A percentile compares a stretch with the other conserved stretches of the same genome.
Evolutionary conservation across 1,139 yeast species (phyloP).

Genomic region (Eremothecium cymbalariae): DNA sequence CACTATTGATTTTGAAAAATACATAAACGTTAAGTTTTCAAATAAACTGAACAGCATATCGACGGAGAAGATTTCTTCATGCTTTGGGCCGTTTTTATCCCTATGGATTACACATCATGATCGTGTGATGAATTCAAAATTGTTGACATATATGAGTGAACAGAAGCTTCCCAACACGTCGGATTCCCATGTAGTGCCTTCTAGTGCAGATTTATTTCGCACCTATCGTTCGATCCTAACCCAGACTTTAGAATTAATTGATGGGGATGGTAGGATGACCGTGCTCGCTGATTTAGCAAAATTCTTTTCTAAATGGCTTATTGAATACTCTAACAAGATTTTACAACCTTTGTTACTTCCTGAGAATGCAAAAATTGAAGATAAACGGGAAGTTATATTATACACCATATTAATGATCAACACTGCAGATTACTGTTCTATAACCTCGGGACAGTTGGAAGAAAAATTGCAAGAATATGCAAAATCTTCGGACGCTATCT

Average conservation of each 20-base stretch:
- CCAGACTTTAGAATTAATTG: slow-evolving; percentile 62
- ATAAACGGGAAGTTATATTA: slow-evolving; percentile 50
- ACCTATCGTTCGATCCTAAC: slow-evolving; percentile 61
- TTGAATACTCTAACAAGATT: slow-evolving; percentile 54
- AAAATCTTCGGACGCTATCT: slow-evolving; percentile 19
- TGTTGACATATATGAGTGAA: slow-evolving; percentile 49
- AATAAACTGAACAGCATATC: slow-evolving; percentile 33
- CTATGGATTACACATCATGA: slow-evolving; percentile 90
- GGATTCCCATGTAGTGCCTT: slow-evolving; percentile 59
- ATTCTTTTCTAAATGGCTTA: slow-evolving; percentile 60
- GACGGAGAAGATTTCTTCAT: slow-evolving; percentile 53
- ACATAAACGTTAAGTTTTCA: slow-evolving; percentile 50
- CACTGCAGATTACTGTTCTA: slow-evolving; percentile 83
- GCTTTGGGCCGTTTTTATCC: slow-evolving; percentile 76
- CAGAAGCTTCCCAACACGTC: slow-evolving; percentile 36
- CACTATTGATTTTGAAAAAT: slow-evolving; percentile 72
- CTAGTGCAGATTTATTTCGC: slow-evolving; percentile 82
- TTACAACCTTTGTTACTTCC: slow-evolving; percentile 50
- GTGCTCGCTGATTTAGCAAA: slow-evolving; percentile 38
- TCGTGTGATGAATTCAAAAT: slow-evolving; percentile 48
- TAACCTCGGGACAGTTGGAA: slow-evolving; percentile 69
- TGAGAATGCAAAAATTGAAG: slow-evolving; percentile 31
- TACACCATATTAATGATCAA: slow-evolving; percentile 68
- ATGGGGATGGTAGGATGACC: slow-evolving; percentile 21
- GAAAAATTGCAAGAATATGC: slow-evolving; percentile 48